Evolutionary conservation across 768 basidiomycete genomes (phyloP), one percentile per base, ranked within the genome.

Genomic region (Tylopilus plumbeoviolaceoides): DNA sequence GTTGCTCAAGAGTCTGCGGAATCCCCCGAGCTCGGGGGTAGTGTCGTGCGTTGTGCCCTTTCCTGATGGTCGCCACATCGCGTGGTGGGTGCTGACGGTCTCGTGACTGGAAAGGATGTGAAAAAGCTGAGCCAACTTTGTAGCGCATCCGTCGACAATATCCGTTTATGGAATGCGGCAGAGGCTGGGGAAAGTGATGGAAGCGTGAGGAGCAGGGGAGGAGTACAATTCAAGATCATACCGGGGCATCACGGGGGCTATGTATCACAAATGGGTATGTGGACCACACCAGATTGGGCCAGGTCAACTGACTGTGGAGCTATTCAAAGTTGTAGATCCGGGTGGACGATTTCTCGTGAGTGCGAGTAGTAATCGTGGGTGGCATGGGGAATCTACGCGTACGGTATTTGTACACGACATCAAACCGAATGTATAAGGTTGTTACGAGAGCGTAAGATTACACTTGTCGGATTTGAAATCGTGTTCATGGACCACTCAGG

Each of bases 161-260:
- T 98, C 56, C 81, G 95, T 12, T 70, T 98, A 36, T 98, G 95
- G 95, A 93, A 98, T 60, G 87, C 89, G 12, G 81, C 84, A 12
- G 89, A 92, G 51, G 83, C 84, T 25, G 81, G 78, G 35, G 85
- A 88, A 62, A 67, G 74, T 12, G 91, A 93, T 57, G 75, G 76
- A 17, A 78, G 68, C 45, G 81, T 82, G 50, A 84, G 78, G 64
- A 71, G 74, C 53, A 83, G 77, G 68, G 81, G 85, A 51, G 83
- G 85, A 8, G 85, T 87, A 17, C 91, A 85, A 50, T 98, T 95
- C 78, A 94, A 92, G 73, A 94, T 98, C 55, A 89, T 98, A 35
- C 87, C 93, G 11, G 95, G 95, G 0, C 95, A 97, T 72, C 91
- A 97, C 71, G 94, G 95, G 35, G 95, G 95, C 9, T 88, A 87